phyloP scores from a whole-genome alignment of 805 yeast genomes.

The Cyberlindnera mississippiensis region DNA sequence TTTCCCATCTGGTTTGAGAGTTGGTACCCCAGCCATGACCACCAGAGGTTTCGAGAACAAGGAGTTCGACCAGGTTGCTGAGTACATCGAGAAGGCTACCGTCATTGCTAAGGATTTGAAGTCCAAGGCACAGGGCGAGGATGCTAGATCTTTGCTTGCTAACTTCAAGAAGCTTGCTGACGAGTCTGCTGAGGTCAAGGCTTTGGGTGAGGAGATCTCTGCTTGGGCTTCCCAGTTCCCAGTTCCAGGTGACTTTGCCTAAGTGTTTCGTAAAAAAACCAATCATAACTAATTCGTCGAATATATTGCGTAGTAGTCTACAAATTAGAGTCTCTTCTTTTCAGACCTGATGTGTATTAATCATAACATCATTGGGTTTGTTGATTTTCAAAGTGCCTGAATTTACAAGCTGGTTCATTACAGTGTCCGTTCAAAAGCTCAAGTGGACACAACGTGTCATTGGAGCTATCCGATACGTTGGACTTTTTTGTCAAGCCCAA shows the following conservation, averaged over 20 bases:
- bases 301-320: not conserved
- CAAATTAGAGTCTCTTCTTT: not conserved
- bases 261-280: not conserved
- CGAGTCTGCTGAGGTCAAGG: conserved; percentile 56
- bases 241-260: conserved; percentile 71
- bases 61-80: conserved; percentile 80
- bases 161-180: conserved; percentile 70
- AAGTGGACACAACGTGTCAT: conserved; percentile 22
- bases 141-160: conserved; percentile 55
- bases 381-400: conserved; percentile 17
- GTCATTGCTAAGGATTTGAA: conserved; percentile 61
- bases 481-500: conserved; percentile 10
- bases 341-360: too few species aligned
- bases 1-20: conserved; percentile 93
- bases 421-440: conserved; percentile 23
- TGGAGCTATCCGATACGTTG: not conserved
- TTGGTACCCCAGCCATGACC: conserved; percentile 98
- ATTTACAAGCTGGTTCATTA: conserved; percentile 20
- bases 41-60: conserved; percentile 72
- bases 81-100: conserved; percentile 76
- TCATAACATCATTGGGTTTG: too few species aligned
- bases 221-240: conserved; percentile 75
- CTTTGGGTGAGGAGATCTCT: conserved; percentile 60
- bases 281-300: not conserved
- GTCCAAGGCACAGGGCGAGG: conserved; percentile 51